Evolutionary conservation across 192 early-diverging fungal genomes (phyloP).

Genomic region (Paraglomus brasilianum): DNA sequence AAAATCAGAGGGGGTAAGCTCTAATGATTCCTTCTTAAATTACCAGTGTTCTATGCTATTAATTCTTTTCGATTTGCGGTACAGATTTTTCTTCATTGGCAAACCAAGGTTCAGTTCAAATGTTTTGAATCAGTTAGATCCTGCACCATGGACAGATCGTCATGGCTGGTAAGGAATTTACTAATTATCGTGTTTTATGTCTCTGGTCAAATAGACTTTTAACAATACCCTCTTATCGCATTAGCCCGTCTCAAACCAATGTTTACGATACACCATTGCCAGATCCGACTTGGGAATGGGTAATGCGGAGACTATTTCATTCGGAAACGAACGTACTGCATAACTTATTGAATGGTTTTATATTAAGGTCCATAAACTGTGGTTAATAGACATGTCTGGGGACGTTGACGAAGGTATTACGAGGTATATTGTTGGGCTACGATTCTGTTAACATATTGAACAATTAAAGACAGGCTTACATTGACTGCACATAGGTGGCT

Average conservation of each 20-base stretch:
- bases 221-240: background rate
- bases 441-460: background rate
- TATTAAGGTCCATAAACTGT: conserved; percentile 44
- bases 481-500: conserved; percentile 40
- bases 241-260: conserved; percentile 49
- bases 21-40: background rate
- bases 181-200: background rate
- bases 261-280: conserved; percentile 47
- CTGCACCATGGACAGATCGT: conserved; percentile 51
- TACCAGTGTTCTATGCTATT: background rate
- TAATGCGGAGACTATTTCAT: conserved; percentile 20
- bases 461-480: background rate
- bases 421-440: background rate
- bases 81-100: conserved; percentile 35
- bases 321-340: background rate
- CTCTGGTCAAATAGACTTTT: background rate
- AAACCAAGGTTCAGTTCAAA: conserved; percentile 53
- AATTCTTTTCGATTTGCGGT: background rate
- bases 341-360: background rate
- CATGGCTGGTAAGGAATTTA: conserved; percentile 36
- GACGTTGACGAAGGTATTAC: conserved; percentile 53
- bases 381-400: conserved; percentile 61
- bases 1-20: conserved; percentile 47
- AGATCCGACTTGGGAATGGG: conserved; percentile 60
- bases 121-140: conserved; percentile 53